Evolutionary conservation across 2,329 filamentous ascomycete species (phyloP).

Genomic region (Xylaria sp.): DNA sequence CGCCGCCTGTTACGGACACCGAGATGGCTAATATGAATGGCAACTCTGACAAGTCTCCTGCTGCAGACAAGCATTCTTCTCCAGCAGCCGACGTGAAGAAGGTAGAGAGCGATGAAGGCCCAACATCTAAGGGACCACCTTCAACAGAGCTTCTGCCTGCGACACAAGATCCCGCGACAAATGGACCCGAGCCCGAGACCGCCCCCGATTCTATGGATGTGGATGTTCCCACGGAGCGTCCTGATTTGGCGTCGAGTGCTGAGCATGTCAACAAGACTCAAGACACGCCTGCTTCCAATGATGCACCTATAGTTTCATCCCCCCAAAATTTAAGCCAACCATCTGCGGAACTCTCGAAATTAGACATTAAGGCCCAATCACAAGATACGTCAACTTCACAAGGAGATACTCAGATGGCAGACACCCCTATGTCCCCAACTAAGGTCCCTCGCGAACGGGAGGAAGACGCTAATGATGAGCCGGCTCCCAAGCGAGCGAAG

Average conservation of each 20-base stretch:
- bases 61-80: constrained; percentile 2
- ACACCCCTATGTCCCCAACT: constrained; percentile 28
- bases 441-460: constrained; percentile 79
- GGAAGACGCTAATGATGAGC: constrained; percentile 68
- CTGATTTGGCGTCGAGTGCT: constrained; percentile 24
- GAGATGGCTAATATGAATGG: constrained; percentile 27
- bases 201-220: constrained; percentile 37
- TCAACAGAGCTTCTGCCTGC: constrained; percentile 1
- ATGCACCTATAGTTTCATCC: constrained; percentile 30
- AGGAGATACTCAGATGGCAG: constrained; percentile 30
- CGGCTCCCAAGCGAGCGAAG: constrained; percentile 78
- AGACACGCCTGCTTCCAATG: constrained; percentile 28
- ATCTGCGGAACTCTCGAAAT: constrained; percentile 36
- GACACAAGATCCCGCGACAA: constrained; percentile 8
- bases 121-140: constrained; percentile 2
- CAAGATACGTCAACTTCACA: constrained; percentile 27
- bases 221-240: constrained; percentile 28
- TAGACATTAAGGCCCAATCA: constrained; percentile 36
- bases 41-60: background rate
- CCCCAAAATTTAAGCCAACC: constrained; percentile 38
- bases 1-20: constrained; percentile 5
- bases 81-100: constrained; percentile 1
- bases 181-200: constrained; percentile 1
- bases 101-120: background rate
- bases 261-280: constrained; percentile 28